A percentile compares a stretch with the other conserved stretches of the same genome.
These are phyloP conservation scores for Ogataea methylovora DNA, from an alignment of 805 yeast genomes.

Conservation along the genomic window DNA sequence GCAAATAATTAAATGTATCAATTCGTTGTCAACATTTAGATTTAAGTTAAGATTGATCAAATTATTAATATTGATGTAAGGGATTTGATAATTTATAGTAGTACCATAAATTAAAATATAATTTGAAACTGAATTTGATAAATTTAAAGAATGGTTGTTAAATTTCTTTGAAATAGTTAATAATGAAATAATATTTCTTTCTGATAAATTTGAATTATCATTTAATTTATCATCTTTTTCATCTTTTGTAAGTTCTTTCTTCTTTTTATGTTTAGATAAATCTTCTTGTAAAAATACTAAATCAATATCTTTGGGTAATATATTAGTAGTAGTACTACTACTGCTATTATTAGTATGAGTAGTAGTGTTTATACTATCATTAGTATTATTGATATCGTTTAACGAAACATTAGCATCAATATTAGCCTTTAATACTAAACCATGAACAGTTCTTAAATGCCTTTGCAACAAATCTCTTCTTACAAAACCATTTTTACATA, in stretches of 20 bases:
- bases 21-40: slow-evolving; percentile 27
- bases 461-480: slow-evolving; percentile 71
- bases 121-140: slow-evolving; percentile 17
- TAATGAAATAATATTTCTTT: slow-evolving; percentile 25
- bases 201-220: slow-evolving; percentile 13
- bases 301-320: neutral
- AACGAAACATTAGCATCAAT: slow-evolving; percentile 19
- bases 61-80: slow-evolving; percentile 13
- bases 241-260: neutral
- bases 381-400: slow-evolving; percentile 6
- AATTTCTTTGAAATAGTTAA: slow-evolving; percentile 25
- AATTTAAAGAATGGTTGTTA: slow-evolving; percentile 5
- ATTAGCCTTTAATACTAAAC: slow-evolving; percentile 21
- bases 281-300: neutral
- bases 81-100: slow-evolving; percentile 9
- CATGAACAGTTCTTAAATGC: slow-evolving; percentile 74
- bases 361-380: neutral
- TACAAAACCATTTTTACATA: slow-evolving; percentile 68
- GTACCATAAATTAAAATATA: slow-evolving; percentile 17
- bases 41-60: slow-evolving; percentile 12
- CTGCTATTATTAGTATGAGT: neutral
- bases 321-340: slow-evolving; percentile 3
- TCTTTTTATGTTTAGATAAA: neutral
- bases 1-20: slow-evolving; percentile 37
- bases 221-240: slow-evolving; percentile 10